phyloP scores from a whole-genome alignment of 768 basidiomycete species.

The Austroboletus eburneus region DNA sequence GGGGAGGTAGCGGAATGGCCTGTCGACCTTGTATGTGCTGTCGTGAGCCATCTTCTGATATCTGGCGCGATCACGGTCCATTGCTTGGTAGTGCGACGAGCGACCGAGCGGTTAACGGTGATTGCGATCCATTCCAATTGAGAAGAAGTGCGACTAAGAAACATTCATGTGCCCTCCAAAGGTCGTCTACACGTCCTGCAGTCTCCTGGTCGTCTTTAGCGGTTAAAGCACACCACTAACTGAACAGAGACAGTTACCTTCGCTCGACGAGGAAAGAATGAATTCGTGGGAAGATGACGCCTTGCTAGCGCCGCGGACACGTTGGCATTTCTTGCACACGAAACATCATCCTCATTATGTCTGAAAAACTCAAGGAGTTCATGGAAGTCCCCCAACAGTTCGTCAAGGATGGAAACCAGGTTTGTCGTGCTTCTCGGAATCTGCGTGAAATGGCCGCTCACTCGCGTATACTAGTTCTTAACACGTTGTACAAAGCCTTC shows the following conservation, averaged over 20 bases:
- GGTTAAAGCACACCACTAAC: neutral
- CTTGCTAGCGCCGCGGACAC: conserved; percentile 18
- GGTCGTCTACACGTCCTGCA: conserved; percentile 13
- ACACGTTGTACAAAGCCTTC: conserved; percentile 98
- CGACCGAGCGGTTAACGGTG: conserved; percentile 21
- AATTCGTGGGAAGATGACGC: conserved; percentile 25
- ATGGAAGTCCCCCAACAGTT: conserved; percentile 90
- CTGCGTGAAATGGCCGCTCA: conserved; percentile 5
- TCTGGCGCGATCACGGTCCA: conserved; percentile 6
- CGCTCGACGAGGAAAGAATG: conserved; percentile 3
- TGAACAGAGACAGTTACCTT: conserved; percentile 15
- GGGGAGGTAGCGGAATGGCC: conserved; percentile 1
- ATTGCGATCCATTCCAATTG: conserved; percentile 28
- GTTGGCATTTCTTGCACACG: conserved; percentile 21
- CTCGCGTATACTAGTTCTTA: conserved; percentile 62
- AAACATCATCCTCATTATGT: conserved; percentile 50
- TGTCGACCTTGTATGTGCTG: conserved; percentile 8
- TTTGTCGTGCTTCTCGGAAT: conserved; percentile 30
- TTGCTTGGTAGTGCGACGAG: conserved; percentile 9
- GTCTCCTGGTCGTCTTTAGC: conserved; percentile 10
- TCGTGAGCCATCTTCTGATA: conserved; percentile 22
- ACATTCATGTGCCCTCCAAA: conserved; percentile 58
- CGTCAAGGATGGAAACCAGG: conserved; percentile 90
- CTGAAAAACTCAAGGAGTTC: conserved; percentile 88
- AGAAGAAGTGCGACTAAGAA: conserved; percentile 38